Evolutionary conservation across 805 yeast genomes (phyloP).

Genomic region (Candida michaelii): DNA sequence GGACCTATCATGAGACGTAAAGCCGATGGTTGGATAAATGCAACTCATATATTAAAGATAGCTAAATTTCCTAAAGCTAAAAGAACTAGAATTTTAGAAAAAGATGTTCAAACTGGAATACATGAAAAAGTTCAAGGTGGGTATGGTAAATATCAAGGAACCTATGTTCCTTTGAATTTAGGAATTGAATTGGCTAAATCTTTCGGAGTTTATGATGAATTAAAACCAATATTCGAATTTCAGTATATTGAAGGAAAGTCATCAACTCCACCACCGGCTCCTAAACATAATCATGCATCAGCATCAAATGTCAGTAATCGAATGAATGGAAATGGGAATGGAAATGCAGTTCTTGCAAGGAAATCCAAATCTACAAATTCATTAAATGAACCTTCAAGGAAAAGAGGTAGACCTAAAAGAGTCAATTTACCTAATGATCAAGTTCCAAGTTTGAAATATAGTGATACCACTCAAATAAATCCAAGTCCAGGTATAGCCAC

Average conservation of each 20-base stretch:
- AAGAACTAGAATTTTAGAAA: conserved; percentile 62
- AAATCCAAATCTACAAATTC: conserved; percentile 24
- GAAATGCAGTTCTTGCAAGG: conserved; percentile 16
- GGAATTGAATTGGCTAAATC: conserved; percentile 40
- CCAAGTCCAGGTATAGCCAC: conserved; percentile 17
- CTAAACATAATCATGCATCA: conserved; percentile 47
- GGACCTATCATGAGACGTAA: conserved; percentile 71
- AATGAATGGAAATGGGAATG: conserved; percentile 12
- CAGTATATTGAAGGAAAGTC: conserved; percentile 42
- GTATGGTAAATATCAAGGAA: conserved; percentile 63
- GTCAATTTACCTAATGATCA: conserved; percentile 19
- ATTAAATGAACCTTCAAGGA: conserved; percentile 31
- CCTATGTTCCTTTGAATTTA: conserved; percentile 43
- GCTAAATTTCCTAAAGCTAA: conserved; percentile 68
- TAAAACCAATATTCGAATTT: conserved; percentile 68
- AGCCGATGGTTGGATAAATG: conserved; percentile 65
- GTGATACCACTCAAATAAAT: conserved; percentile 36
- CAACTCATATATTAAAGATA: conserved; percentile 67
- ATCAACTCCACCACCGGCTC: conserved; percentile 48
- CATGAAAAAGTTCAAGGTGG: conserved; percentile 76
- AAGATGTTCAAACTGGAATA: conserved; percentile 60
- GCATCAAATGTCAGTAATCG: conserved; percentile 42
- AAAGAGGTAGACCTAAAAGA: conserved; percentile 40
- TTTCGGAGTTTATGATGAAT: conserved; percentile 48
- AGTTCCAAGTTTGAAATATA: conserved; percentile 29